Conservation (phyloP, 352 stramenopile species). For the Phytopythium delawarense region DNA sequence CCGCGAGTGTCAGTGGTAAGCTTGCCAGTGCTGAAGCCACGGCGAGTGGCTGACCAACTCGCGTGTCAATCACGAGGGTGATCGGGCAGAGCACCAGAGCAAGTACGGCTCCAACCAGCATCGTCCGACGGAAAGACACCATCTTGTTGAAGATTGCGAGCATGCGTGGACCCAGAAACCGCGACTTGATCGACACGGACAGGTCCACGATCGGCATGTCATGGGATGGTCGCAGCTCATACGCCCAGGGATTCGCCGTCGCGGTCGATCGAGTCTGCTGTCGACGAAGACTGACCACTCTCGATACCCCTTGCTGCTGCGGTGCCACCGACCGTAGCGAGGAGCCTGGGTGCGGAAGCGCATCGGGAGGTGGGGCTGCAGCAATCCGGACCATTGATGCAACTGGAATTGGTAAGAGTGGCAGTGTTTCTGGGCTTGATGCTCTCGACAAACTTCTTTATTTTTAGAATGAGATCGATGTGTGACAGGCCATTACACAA, state of each 20-base stretch:
- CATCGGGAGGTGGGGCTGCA: not conserved
- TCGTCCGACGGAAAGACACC: not conserved
- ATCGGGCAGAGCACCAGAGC: not conserved
- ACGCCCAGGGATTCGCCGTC: not conserved
- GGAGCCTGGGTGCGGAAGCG: not conserved
- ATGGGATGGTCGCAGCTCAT: constrained; percentile 4
- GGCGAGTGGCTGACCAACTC: not conserved
- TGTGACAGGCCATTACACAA: not conserved
- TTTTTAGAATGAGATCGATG: not conserved
- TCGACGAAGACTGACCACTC: not conserved
- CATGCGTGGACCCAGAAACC: constrained; percentile 6
- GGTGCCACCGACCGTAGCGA: not conserved
- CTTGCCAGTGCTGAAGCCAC: not conserved
- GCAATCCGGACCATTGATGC: not conserved
- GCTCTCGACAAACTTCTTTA: no score
- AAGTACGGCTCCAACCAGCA: not conserved
- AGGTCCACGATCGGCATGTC: constrained; percentile 13
- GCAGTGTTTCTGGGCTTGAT: no score
- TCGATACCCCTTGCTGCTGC: not conserved
- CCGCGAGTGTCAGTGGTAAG: not conserved
- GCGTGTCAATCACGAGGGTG: not conserved
- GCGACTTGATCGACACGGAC: constrained; percentile 17
- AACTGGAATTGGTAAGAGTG: not conserved
- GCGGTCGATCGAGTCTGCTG: not conserved
- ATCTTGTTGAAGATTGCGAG: not conserved